Conservation (phyloP, 106 monocot genomes). For the Platanthera guangdongensis region DNA sequence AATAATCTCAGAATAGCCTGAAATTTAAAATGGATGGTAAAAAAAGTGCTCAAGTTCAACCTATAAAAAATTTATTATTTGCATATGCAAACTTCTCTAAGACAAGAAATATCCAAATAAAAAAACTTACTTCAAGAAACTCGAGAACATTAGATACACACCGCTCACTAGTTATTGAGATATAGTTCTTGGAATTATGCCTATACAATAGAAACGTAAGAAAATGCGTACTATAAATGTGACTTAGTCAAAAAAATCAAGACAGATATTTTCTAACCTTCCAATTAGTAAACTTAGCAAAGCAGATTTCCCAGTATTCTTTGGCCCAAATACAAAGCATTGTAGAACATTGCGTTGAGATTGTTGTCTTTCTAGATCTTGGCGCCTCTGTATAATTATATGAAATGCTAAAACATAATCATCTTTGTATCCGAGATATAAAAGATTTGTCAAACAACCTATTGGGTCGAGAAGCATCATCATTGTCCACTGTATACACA, state of each 20-base stretch:
- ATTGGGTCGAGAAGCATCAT: slow-evolving; percentile 87
- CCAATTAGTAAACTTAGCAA: slow-evolving; percentile 67
- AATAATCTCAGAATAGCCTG: not conserved
- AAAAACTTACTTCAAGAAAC: slow-evolving; percentile 38
- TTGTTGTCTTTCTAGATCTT: slow-evolving; percentile 59
- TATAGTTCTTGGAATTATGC: slow-evolving; percentile 56
- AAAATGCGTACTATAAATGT: not conserved
- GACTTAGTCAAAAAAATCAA: not conserved
- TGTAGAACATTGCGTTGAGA: slow-evolving; percentile 72
- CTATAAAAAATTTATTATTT: not conserved
- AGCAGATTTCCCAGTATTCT: slow-evolving; percentile 75
- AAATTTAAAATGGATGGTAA: not conserved
- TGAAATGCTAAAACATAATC: slow-evolving; percentile 69
- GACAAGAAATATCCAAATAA: not conserved
- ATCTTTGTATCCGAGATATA: slow-evolving; percentile 72
- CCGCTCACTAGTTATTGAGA: slow-evolving; percentile 39
- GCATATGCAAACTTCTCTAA: not conserved
- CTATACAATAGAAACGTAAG: slow-evolving; percentile 20
- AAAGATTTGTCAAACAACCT: slow-evolving; percentile 61
- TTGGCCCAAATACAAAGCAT: slow-evolving; percentile 92
- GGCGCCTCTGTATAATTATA: slow-evolving; percentile 58
- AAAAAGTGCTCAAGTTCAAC: not conserved
- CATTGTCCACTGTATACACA: slow-evolving; percentile 70
- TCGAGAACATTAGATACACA: slow-evolving; percentile 81
- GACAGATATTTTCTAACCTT: slow-evolving; percentile 28